A percentile compares a stretch with the other conserved stretches of the same genome.
Conservation (phyloP, 345 rosid genomes). For the Psidium guajava region DNA sequence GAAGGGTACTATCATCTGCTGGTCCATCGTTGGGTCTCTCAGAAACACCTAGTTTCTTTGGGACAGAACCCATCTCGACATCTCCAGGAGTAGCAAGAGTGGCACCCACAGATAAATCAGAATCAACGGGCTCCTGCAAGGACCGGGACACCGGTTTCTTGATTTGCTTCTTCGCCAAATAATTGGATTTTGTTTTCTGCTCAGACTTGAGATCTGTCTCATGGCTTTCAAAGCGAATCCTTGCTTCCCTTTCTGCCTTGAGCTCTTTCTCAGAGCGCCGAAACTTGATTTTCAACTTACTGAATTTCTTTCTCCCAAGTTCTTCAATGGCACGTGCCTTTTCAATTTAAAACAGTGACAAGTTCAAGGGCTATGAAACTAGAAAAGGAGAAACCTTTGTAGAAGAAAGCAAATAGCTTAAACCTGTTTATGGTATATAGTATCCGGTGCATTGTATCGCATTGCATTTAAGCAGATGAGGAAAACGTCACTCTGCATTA, state of each 20-base stretch:
- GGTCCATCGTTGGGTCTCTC: constrained; percentile 39
- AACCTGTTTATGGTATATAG: constrained; percentile 72
- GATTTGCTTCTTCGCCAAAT: constrained; percentile 39
- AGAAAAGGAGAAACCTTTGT: background rate
- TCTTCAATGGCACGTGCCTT: constrained; percentile 74
- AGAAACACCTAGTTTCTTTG: constrained; percentile 28
- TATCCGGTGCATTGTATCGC: constrained; percentile 71
- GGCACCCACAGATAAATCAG: constrained; percentile 58
- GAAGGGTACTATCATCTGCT: constrained; percentile 33
- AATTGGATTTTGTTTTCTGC: constrained; percentile 27
- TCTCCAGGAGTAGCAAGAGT: constrained; percentile 46
- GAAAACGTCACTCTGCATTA: constrained; percentile 60
- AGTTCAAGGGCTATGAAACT: background rate
- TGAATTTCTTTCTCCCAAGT: constrained; percentile 58
- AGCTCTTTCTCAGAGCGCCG: constrained; percentile 42
- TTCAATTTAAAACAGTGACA: background rate
- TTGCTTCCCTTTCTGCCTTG: constrained; percentile 38
- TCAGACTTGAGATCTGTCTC: constrained; percentile 46
- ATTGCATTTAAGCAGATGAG: constrained; percentile 81
- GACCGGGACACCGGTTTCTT: constrained; percentile 40
- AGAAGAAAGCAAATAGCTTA: background rate
- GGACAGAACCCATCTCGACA: constrained; percentile 25
- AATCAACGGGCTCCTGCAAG: constrained; percentile 37
- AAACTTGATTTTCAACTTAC: constrained; percentile 43
- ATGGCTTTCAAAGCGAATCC: constrained; percentile 30